Base-by-base conservation (phyloP, 768 basidiomycete species). In the Panus rudis region DNA sequence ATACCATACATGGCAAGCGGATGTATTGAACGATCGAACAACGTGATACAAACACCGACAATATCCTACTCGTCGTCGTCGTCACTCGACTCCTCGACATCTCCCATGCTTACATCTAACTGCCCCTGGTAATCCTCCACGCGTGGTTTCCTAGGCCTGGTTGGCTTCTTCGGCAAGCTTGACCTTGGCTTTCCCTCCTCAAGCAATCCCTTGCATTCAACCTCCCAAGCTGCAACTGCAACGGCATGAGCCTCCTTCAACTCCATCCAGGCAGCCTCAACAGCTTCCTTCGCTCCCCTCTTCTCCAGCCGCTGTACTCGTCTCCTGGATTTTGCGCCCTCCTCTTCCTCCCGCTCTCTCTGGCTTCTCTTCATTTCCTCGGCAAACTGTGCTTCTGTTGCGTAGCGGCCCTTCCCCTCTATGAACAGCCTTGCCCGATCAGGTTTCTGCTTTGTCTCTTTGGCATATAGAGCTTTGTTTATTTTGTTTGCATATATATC, bases 141-240 rank as follows among this genome's bases (percentile, higher is more conserved):
- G n/a, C n/a, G n/a, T n/a, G n/a, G n/a, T n/a, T n/a, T n/a, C n/a
- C n/a, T n/a, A n/a, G n/a, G n/a, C n/a, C n/a, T n/a, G n/a, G n/a
- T n/a, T 37, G 30, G 40, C 19, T 21, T 6, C 37, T 39, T 39
- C 6, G 37, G 37, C 17, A n/a, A 17, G 24, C 39, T 41, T 41
- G 23, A 5, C 16, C 27, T 41, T 41, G 25, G 30, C 39, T 12
- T n/a, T n/a, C 39, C 39, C 17, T 26, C 4, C 13, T 25, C 24
- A 6, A 13, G n/a, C 22, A 41, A 17, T 11, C 17, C 4, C 17
- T 4, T 17, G 27, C 25, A 41, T 17, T 41, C 6, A 12, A 6
- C 22, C 22, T 27, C 24, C 39, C 39, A 41, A 25, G 7, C 8
- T 13, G 16, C 19, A 6, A 41, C 6, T 13, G 39, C 24, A 6